Conservation (phyloP, 2,329 filamentous ascomycete genomes). For the Colletotrichum sp. region DNA sequence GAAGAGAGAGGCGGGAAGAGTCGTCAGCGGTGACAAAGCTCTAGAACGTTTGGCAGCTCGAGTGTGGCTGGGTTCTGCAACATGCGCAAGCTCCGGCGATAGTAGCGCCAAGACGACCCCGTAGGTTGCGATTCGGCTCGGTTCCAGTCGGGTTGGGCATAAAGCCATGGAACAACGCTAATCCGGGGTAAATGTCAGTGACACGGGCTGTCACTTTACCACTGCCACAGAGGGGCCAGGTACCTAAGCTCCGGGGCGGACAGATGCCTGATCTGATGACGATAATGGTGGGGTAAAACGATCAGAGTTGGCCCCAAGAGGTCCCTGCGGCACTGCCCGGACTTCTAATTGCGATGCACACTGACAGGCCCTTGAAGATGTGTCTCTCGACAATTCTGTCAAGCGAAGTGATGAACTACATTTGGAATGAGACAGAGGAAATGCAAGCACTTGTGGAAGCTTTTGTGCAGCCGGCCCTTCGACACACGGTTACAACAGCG, state of each 20-base stretch:
- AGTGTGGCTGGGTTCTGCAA: conserved; percentile 22
- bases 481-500: neutral
- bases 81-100: conserved; percentile 20
- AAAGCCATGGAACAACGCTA: conserved; percentile 17
- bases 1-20: conserved; percentile 17
- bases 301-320: neutral
- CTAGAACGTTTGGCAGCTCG: conserved; percentile 6
- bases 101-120: conserved; percentile 13
- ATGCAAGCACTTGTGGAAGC: neutral
- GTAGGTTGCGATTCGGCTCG: conserved; percentile 3
- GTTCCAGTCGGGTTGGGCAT: conserved; percentile 5
- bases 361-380: neutral
- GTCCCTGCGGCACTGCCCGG: neutral
- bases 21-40: conserved; percentile 23
- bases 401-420: neutral
- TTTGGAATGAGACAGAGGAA: neutral
- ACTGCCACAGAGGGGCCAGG: neutral
- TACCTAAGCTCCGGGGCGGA: neutral
- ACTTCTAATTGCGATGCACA: neutral
- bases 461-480: neutral
- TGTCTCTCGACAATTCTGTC: neutral
- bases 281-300: conserved; percentile 16
- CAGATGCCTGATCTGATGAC: conserved; percentile 4
- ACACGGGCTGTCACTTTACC: neutral
- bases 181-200: conserved; percentile 9